These are phyloP conservation scores for Penicillium hordei DNA, from an alignment of 2,329 filamentous ascomycete species.

Conservation along the genomic window DNA sequence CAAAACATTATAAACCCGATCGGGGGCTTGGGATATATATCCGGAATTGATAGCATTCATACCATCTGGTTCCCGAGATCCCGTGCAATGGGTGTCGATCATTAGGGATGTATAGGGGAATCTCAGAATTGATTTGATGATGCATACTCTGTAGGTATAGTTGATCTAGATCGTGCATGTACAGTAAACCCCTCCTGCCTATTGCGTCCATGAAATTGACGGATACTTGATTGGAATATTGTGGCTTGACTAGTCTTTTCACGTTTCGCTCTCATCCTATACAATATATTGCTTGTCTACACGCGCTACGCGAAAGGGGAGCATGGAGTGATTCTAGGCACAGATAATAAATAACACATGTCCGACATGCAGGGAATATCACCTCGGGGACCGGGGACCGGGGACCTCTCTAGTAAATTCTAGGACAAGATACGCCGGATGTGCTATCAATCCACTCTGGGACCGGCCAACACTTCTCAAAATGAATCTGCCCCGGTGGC, in stretches of 20 bases:
- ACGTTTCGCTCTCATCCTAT: too few relatives aligned
- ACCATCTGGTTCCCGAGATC: constrained; percentile 18
- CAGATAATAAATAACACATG: not conserved
- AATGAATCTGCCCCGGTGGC: not conserved
- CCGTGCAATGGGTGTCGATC: constrained; percentile 3
- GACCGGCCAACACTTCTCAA: not conserved
- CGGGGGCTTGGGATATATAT: too few relatives aligned
- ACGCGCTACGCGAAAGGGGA: not conserved
- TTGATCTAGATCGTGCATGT: not conserved
- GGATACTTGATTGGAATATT: not conserved
- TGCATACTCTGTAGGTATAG: not conserved
- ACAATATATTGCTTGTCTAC: not conserved
- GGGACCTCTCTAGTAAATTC: not conserved
- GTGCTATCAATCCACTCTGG: not conserved
- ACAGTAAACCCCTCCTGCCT: not conserved
- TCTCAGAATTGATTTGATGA: not conserved
- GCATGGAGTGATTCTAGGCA: not conserved
- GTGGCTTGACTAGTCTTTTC: not conserved
- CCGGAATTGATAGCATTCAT: not conserved
- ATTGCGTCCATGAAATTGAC: not conserved
- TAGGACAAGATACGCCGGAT: not conserved
- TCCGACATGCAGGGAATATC: constrained; percentile 2
- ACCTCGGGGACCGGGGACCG: not conserved
- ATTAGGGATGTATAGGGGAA: not conserved
- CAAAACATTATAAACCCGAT: not conserved